phyloP scores from a whole-genome alignment of 1,284 basidiomycete genomes.

The Farysia itapuensis region DNA sequence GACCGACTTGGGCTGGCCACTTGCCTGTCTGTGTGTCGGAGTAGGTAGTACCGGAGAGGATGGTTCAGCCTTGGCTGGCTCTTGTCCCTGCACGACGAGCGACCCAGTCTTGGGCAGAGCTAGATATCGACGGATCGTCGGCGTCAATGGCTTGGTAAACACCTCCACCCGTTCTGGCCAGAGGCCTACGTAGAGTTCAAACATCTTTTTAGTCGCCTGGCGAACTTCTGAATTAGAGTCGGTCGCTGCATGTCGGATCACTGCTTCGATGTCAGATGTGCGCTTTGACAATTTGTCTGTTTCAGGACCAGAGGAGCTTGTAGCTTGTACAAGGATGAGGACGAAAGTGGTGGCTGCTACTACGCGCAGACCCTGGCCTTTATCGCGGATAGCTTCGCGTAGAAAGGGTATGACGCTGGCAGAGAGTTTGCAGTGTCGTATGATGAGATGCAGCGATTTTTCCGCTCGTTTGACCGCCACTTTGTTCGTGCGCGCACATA shows the following conservation, averaged over 20 bases:
- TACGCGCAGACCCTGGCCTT: constrained; percentile 41
- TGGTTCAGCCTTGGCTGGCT: background rate
- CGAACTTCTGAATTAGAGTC: constrained; percentile 63
- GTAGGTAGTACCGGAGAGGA: background rate
- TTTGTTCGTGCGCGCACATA: constrained; percentile 64
- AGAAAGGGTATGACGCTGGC: constrained; percentile 59
- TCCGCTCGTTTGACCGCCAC: constrained; percentile 63
- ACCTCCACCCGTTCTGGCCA: constrained; percentile 63
- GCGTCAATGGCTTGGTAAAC: constrained; percentile 63
- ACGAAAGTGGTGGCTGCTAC: constrained; percentile 28
- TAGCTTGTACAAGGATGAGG: constrained; percentile 55
- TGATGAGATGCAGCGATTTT: constrained; percentile 61
- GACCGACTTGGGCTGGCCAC: background rate
- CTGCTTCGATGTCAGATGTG: constrained; percentile 60
- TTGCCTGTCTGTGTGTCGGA: background rate
- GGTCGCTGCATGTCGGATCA: constrained; percentile 61
- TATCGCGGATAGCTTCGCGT: constrained; percentile 60
- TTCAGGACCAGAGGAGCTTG: too few relatives aligned
- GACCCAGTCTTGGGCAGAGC: constrained; percentile 48
- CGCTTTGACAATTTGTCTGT: constrained; percentile 47
- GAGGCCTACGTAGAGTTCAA: constrained; percentile 58
- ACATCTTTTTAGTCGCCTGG: constrained; percentile 61
- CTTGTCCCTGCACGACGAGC: constrained; percentile 11
- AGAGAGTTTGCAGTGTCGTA: constrained; percentile 61
- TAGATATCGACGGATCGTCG: constrained; percentile 62